phyloP scores from a whole-genome alignment of 1,284 basidiomycete species.

The Bjerkandera adusta region DNA sequence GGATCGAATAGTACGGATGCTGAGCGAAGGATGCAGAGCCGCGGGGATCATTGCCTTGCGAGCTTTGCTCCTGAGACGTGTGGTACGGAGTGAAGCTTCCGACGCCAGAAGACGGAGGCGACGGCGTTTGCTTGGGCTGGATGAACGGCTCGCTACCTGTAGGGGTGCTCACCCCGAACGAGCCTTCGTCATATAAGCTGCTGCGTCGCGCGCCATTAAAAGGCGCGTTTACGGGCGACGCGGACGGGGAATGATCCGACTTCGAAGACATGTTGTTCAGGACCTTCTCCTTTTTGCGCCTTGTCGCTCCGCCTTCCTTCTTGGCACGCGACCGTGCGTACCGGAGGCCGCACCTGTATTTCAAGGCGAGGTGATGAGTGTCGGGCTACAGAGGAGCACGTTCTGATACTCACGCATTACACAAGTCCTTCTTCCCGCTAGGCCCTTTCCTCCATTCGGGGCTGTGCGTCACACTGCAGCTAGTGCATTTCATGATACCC shows the following conservation, averaged over 20 bases:
- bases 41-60: not conserved
- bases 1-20: slow-evolving; percentile 1
- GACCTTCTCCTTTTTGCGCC: slow-evolving; percentile 43
- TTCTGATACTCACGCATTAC: slow-evolving; percentile 78
- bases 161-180: slow-evolving; percentile 29
- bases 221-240: slow-evolving; percentile 38
- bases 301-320: slow-evolving; percentile 61
- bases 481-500: slow-evolving; percentile 75
- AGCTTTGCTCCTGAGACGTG: too few species aligned
- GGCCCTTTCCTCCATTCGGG: slow-evolving; percentile 95
- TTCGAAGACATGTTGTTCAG: slow-evolving; percentile 35
- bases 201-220: slow-evolving; percentile 32
- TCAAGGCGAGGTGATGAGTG: slow-evolving; percentile 27
- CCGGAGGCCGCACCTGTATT: slow-evolving; percentile 69
- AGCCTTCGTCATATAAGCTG: slow-evolving; percentile 47
- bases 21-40: not conserved
- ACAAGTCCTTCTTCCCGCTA: slow-evolving; percentile 88
- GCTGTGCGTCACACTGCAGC: slow-evolving; percentile 81
- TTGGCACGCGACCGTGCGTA: slow-evolving; percentile 81
- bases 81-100: too few species aligned
- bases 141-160: too few species aligned
- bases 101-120: slow-evolving; percentile 4
- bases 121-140: slow-evolving; percentile 1
- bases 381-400: slow-evolving; percentile 13
- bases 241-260: slow-evolving; percentile 36